Percentiles rank a stretch among this genome's conserved stretches.
These are phyloP conservation scores for Salicornia ramosissima DNA, from an alignment of 148 eudicot genomes.

Conservation along the genomic window DNA sequence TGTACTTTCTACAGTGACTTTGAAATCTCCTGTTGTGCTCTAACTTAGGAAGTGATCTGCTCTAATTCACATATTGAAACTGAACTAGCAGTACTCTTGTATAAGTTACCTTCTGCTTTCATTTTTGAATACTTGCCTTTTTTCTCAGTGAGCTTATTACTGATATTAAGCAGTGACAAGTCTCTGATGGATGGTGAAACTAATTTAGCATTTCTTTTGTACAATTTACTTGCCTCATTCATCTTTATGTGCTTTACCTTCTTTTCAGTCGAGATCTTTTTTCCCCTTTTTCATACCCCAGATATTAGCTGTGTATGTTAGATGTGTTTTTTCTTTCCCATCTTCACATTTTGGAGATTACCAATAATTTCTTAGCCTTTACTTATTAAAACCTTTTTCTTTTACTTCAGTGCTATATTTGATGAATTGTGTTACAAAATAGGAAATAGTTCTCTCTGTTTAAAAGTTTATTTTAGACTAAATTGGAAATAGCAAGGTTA, in stretches of 20 bases:
- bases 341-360: background rate
- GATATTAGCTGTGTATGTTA: background rate
- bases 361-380: background rate
- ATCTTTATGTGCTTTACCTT: slow-evolving; percentile 3
- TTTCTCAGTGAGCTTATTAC: background rate
- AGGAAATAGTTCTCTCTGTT: too few species aligned
- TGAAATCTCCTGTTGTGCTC: background rate
- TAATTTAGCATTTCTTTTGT: background rate
- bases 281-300: too few species aligned
- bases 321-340: background rate
- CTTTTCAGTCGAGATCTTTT: background rate
- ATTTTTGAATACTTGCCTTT: background rate
- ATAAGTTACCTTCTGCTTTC: background rate
- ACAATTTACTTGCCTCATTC: background rate
- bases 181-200: background rate
- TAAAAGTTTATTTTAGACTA: too few species aligned
- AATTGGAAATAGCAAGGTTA: too few species aligned
- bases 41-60: background rate
- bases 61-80: background rate
- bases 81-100: background rate
- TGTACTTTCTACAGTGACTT: background rate
- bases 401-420: background rate
- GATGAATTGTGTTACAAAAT: background rate
- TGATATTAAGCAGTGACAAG: background rate
- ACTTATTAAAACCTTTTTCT: too few species aligned